Evolutionary conservation across 306 rosid species (phyloP).

Genomic region (Pachyrhizus erosus): DNA sequence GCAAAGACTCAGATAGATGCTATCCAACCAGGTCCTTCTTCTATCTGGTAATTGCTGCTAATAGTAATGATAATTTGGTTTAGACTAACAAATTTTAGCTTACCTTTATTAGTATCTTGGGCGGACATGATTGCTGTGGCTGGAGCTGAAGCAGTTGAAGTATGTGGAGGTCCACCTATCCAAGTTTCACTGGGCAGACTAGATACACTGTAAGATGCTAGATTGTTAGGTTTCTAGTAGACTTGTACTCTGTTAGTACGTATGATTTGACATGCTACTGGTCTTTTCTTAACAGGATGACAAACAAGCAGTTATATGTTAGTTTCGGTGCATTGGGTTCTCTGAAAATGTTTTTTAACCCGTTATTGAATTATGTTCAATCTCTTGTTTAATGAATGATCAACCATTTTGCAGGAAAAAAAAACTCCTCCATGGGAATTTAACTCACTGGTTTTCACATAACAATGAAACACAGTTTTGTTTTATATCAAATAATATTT

Average conservation of each 20-base stretch:
- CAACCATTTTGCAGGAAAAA: not conserved
- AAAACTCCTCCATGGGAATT: not conserved
- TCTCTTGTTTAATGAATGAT: constrained; percentile 20
- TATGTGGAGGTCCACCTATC: constrained; percentile 93
- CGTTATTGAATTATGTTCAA: constrained; percentile 1
- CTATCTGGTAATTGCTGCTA: constrained; percentile 36
- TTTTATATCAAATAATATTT: constrained; percentile 29
- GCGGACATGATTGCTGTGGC: constrained; percentile 94
- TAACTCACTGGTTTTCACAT: constrained; percentile 22
- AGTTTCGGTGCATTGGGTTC: constrained; percentile 29
- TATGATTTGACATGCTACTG: not conserved
- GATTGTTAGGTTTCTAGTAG: constrained; percentile 30
- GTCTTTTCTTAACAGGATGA: constrained; percentile 14
- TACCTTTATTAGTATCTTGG: constrained; percentile 76
- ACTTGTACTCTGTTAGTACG: constrained; percentile 26
- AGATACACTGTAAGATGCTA: constrained; percentile 72
- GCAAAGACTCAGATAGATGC: constrained; percentile 85
- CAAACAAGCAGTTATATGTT: constrained; percentile 18
- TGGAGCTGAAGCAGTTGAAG: constrained; percentile 92
- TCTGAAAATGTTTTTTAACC: constrained; percentile 18
- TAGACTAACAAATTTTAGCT: constrained; percentile 45
- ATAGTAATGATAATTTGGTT: constrained; percentile 37
- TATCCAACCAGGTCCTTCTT: constrained; percentile 68
- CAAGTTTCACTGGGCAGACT: constrained; percentile 76
- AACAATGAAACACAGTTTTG: constrained; percentile 13